Conservation (phyloP, 192 early-diverging fungal genomes). For the Entophlyctis luteolus region DNA sequence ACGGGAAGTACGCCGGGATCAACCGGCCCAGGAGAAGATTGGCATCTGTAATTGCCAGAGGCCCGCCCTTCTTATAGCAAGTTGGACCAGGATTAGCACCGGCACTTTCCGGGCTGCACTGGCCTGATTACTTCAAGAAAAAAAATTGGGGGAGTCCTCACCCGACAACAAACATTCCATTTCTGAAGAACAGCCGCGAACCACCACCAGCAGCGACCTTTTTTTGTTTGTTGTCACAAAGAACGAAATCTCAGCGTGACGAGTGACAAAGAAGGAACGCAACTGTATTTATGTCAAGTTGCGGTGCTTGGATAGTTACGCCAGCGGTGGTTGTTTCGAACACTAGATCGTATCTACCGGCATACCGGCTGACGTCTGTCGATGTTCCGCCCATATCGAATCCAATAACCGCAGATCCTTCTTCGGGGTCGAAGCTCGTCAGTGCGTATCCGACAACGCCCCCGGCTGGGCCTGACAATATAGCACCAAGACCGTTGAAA, state of each 20-base stretch:
- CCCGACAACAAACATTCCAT: constrained; percentile 93
- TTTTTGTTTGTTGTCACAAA: background rate
- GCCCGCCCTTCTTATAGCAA: constrained; percentile 92
- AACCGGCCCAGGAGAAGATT: constrained; percentile 87
- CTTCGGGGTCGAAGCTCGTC: constrained; percentile 43
- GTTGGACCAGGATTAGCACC: constrained; percentile 92
- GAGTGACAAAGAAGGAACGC: background rate
- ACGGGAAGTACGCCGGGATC: constrained; percentile 81
- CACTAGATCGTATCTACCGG: constrained; percentile 84
- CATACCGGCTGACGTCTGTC: constrained; percentile 88
- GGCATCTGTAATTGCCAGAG: constrained; percentile 89
- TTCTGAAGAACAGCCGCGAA: constrained; percentile 85
- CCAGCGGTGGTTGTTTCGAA: constrained; percentile 85
- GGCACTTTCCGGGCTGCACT: constrained; percentile 65
- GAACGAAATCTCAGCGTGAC: too few species aligned
- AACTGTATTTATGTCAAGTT: constrained; percentile 89
- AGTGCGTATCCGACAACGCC: constrained; percentile 86
- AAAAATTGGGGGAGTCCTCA: constrained; percentile 1
- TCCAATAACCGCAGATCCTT: constrained; percentile 72
- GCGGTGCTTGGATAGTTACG: constrained; percentile 90
- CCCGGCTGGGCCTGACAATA: constrained; percentile 90
- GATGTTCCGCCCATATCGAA: constrained; percentile 90
- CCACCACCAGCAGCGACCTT: constrained; percentile 90
- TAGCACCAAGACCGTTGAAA: constrained; percentile 84
- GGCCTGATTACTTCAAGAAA: background rate